phyloP scores from a whole-genome alignment of 495 filamentous ascomycete genomes.

The Penicillium arizonense region DNA sequence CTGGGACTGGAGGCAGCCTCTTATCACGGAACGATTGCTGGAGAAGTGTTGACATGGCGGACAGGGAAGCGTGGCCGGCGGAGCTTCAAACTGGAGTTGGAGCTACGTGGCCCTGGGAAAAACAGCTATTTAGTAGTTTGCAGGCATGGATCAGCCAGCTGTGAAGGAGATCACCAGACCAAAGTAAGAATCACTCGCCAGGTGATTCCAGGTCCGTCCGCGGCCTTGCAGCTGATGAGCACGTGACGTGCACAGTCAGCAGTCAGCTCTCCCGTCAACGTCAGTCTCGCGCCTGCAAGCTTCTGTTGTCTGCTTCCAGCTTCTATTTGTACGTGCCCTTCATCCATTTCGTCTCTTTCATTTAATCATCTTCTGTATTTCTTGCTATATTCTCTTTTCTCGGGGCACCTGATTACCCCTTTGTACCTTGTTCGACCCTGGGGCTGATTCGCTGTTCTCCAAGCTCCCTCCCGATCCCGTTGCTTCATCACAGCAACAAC shows the following conservation, averaged over 20 bases:
- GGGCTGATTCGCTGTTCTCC: constrained; percentile 23
- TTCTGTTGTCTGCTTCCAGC: constrained; percentile 35
- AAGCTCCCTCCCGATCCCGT: constrained; percentile 37
- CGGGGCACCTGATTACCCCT: constrained; percentile 10
- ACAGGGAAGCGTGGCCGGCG: neutral
- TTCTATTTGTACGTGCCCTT: constrained; percentile 24
- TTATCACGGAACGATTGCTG: constrained; percentile 20
- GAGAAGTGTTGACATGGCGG: constrained; percentile 35
- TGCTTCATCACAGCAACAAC: constrained; percentile 38
- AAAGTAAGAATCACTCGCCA: constrained; percentile 22
- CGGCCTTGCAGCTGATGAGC: constrained; percentile 11
- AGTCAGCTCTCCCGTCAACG: constrained; percentile 35
- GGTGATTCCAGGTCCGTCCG: constrained; percentile 9
- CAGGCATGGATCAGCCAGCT: neutral
- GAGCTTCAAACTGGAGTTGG: neutral
- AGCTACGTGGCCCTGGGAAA: neutral
- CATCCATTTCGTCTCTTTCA: constrained; percentile 24
- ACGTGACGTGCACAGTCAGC: constrained; percentile 31
- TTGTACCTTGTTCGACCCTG: constrained; percentile 7
- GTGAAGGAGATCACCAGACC: constrained; percentile 17
- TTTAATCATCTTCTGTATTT: constrained; percentile 18
- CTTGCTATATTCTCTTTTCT: constrained; percentile 9
- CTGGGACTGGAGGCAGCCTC: constrained; percentile 26
- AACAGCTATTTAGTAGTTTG: constrained; percentile 6
- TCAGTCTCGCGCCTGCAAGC: constrained; percentile 39